phyloP scores from a whole-genome alignment of 805 yeast species.

The Lipomyces chichibuensis region DNA sequence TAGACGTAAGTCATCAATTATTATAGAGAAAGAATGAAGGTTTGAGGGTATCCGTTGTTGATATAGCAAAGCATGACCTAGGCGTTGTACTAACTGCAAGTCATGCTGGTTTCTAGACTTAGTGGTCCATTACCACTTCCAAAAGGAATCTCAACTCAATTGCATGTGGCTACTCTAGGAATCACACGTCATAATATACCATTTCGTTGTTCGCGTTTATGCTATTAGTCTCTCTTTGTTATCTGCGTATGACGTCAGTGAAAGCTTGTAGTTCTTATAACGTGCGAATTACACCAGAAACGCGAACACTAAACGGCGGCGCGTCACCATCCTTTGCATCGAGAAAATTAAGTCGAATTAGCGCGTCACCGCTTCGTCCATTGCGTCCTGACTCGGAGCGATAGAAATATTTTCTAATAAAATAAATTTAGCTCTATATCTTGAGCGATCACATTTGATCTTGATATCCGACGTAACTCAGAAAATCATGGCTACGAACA shows the following conservation, averaged over 20 bases:
- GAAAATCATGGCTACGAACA: constrained; percentile 15
- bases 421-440: background rate
- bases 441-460: background rate
- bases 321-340: background rate
- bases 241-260: background rate
- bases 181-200: background rate
- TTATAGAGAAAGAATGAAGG: background rate
- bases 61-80: no score
- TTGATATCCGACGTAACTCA: constrained; percentile 1
- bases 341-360: no score
- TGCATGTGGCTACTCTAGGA: background rate
- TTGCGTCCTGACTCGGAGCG: no score
- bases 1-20: background rate
- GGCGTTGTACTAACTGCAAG: background rate
- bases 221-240: no score
- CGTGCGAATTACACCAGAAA: background rate
- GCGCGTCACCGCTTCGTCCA: no score
- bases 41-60: no score
- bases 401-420: no score
- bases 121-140: background rate
- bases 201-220: no score
- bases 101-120: background rate
- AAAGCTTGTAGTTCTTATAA: background rate
- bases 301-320: background rate
- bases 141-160: background rate